A percentile compares a stretch with the other conserved stretches of the same genome.
phyloP scores from a whole-genome alignment of 179 eudicot genomes.

The Silene vulgaris region DNA sequence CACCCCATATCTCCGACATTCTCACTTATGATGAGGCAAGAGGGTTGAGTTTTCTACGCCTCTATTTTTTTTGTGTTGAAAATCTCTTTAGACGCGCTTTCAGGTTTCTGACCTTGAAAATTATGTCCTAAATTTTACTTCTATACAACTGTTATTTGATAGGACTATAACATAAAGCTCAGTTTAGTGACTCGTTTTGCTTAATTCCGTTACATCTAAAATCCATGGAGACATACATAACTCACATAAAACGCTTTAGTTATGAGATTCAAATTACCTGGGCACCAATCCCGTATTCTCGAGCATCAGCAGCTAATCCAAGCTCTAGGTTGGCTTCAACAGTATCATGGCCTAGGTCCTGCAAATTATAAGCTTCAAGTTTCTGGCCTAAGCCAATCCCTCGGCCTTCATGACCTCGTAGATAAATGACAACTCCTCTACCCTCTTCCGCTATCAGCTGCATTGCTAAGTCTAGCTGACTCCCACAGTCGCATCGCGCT shows the following conservation, averaged over 20 bases:
- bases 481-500: constrained; percentile 84
- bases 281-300: constrained; percentile 94
- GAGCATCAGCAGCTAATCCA: constrained; percentile 79
- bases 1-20: background rate
- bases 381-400: constrained; percentile 92
- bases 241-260: background rate
- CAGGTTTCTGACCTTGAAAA: no score
- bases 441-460: constrained; percentile 68
- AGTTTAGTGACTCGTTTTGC: background rate
- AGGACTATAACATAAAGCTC: no score
- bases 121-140: no score
- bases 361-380: constrained; percentile 78
- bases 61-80: no score
- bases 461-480: constrained; percentile 77
- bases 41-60: no score
- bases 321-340: constrained; percentile 93
- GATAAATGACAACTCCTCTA: constrained; percentile 71
- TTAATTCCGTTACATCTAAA: background rate
- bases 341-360: constrained; percentile 89
- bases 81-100: no score
- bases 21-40: no score
- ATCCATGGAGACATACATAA: background rate
- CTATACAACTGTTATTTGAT: no score
- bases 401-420: constrained; percentile 90
- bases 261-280: constrained; percentile 46